A percentile compares a stretch with the other conserved stretches of the same genome.
Evolutionary conservation across 1,284 basidiomycete species (phyloP).

Genomic region (Boletus sp.): DNA sequence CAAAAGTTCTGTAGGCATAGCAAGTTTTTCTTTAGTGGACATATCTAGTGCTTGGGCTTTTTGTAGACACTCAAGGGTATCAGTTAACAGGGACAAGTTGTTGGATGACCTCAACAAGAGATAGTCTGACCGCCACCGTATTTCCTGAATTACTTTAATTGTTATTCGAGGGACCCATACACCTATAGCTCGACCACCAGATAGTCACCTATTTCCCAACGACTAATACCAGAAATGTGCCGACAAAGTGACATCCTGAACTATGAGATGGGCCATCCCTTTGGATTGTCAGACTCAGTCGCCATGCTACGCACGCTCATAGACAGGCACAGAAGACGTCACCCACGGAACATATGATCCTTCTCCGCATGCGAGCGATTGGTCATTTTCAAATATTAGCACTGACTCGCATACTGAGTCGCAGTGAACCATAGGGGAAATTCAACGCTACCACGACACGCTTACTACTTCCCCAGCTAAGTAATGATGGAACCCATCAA

Average conservation of each 20-base stretch:
- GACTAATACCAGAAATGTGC: neutral
- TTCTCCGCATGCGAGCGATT: neutral
- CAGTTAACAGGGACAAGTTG: neutral
- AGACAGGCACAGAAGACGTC: neutral
- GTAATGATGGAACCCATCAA: no score
- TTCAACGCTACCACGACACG: no score
- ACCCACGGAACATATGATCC: neutral
- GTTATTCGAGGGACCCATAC: no score
- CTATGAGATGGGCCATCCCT: neutral
- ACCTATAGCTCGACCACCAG: no score
- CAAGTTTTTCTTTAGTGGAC: slow-evolving; percentile 19
- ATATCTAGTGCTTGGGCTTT: slow-evolving; percentile 10
- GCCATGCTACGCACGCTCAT: neutral
- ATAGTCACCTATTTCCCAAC: neutral
- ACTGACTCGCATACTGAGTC: neutral
- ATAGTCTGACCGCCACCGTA: neutral
- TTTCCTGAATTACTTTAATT: no score
- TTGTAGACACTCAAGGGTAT: neutral
- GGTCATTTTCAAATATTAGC: neutral
- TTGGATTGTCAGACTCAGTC: neutral
- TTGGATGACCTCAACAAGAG: neutral
- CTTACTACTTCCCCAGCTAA: no score
- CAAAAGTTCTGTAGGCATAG: slow-evolving; percentile 22
- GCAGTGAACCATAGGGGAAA: neutral
- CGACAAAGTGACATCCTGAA: neutral